phyloP scores from a whole-genome alignment of 352 stramenopile species.

The Phytophthora sansomeana region DNA sequence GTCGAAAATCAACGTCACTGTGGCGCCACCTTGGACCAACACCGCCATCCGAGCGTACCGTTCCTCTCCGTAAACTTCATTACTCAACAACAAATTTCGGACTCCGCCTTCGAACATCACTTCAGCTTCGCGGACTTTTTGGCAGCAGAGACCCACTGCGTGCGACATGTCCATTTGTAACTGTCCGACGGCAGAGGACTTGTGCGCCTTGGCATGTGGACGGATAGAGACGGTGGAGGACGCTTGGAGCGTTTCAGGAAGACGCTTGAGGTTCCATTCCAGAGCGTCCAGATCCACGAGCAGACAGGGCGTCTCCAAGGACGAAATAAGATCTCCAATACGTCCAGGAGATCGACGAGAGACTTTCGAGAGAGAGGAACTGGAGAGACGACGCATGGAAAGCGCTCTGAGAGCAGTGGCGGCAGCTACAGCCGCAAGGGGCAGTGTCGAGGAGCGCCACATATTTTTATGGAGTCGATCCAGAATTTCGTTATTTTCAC shows the following conservation, averaged over 20 bases:
- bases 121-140: slow-evolving; percentile 78
- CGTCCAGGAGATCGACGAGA: slow-evolving; percentile 29
- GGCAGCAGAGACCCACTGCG: slow-evolving; percentile 66
- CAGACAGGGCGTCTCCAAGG: slow-evolving; percentile 71
- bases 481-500: too few species aligned
- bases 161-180: slow-evolving; percentile 58
- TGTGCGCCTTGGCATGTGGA: slow-evolving; percentile 81
- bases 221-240: slow-evolving; percentile 52
- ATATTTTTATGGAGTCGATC: slow-evolving; percentile 3
- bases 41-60: slow-evolving; percentile 64
- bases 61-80: slow-evolving; percentile 58
- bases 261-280: slow-evolving; percentile 55
- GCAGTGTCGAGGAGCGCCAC: slow-evolving; percentile 27
- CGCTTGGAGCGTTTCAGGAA: slow-evolving; percentile 46
- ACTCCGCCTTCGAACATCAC: slow-evolving; percentile 72
- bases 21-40: slow-evolving; percentile 44
- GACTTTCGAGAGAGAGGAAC: slow-evolving; percentile 7
- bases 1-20: slow-evolving; percentile 73
- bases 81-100: slow-evolving; percentile 70
- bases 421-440: slow-evolving; percentile 13
- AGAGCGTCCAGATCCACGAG: slow-evolving; percentile 72
- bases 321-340: slow-evolving; percentile 47
- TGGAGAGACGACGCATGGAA: slow-evolving; percentile 17
- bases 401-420: slow-evolving; percentile 17
- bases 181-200: slow-evolving; percentile 57